Percentiles rank a stretch among this genome's conserved stretches.
phyloP scores from a whole-genome alignment of 192 early-diverging fungal genomes.

The Physocladia obscura region DNA sequence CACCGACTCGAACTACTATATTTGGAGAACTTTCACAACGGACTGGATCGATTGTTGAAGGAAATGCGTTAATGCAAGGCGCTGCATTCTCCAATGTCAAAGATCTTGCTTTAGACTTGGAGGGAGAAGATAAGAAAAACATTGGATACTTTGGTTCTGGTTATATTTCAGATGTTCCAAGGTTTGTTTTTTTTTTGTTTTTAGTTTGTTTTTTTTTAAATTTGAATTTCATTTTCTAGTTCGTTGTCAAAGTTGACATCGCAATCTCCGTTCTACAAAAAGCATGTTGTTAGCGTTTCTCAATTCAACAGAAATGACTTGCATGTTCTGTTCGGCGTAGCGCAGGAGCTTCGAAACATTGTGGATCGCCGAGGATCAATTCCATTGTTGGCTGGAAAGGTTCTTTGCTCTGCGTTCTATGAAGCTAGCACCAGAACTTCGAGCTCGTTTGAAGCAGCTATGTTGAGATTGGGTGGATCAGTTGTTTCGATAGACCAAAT shows the following conservation, averaged over 20 bases:
- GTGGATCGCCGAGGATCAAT: slow-evolving; percentile 88
- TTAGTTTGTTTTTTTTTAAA: slow-evolving; percentile 70
- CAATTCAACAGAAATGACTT: slow-evolving; percentile 92
- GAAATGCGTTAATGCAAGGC: slow-evolving; percentile 20
- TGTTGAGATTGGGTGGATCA: slow-evolving; percentile 86
- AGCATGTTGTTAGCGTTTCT: slow-evolving; percentile 88
- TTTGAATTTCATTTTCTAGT: slow-evolving; percentile 22
- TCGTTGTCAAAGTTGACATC: slow-evolving; percentile 55
- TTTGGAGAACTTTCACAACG: not conserved
- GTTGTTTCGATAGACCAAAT: slow-evolving; percentile 83
- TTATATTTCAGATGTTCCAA: slow-evolving; percentile 49
- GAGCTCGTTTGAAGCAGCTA: slow-evolving; percentile 92
- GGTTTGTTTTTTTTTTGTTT: slow-evolving; percentile 15
- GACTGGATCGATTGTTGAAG: slow-evolving; percentile 3
- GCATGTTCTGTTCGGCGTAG: slow-evolving; percentile 91
- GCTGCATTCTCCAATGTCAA: slow-evolving; percentile 34
- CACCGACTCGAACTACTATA: slow-evolving; percentile 2
- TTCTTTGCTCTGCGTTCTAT: slow-evolving; percentile 93
- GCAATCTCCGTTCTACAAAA: slow-evolving; percentile 84
- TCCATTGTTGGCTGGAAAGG: slow-evolving; percentile 83
- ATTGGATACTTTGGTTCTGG: slow-evolving; percentile 31
- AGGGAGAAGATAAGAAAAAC: slow-evolving; percentile 33
- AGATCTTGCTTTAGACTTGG: slow-evolving; percentile 33
- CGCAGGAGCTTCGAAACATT: slow-evolving; percentile 92
- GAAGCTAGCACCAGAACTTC: slow-evolving; percentile 95